phyloP scores from a whole-genome alignment of 148 eudicot genomes.

The Rhododendron molle region DNA sequence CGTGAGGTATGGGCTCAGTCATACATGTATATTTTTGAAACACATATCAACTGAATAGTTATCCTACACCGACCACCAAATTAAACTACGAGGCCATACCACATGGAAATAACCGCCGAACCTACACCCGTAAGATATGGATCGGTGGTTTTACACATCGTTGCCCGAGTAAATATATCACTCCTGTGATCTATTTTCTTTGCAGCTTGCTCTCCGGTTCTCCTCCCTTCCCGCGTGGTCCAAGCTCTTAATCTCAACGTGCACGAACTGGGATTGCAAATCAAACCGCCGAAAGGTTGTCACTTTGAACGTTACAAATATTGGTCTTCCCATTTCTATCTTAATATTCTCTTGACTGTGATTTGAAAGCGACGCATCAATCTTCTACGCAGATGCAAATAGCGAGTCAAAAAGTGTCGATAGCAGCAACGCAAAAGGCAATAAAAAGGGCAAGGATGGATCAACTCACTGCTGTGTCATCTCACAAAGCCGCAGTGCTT shows the following conservation, averaged over 20 bases:
- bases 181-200: background rate
- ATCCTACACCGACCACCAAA: background rate
- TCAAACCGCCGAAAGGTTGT: slow-evolving; percentile 34
- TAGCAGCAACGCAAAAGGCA: slow-evolving; percentile 3
- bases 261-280: slow-evolving; percentile 42
- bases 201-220: slow-evolving; percentile 63
- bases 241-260: slow-evolving; percentile 65
- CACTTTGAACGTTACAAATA: background rate
- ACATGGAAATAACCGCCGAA: background rate
- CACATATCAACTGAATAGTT: too few species aligned
- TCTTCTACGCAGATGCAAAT: slow-evolving; percentile 22
- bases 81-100: background rate
- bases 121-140: background rate
- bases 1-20: too few species aligned
- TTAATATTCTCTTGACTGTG: background rate
- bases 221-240: slow-evolving; percentile 68
- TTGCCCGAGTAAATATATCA: background rate
- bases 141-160: background rate
- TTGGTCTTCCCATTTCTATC: too few species aligned
- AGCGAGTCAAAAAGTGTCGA: slow-evolving; percentile 4
- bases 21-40: too few species aligned
- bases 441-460: slow-evolving; percentile 20
- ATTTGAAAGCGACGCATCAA: background rate
- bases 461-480: slow-evolving; percentile 19
- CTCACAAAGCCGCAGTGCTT: slow-evolving; percentile 25